These are phyloP conservation scores for Furcasterigmium furcatum DNA, from an alignment of 2,329 filamentous ascomycete genomes.

Conservation along the genomic window DNA sequence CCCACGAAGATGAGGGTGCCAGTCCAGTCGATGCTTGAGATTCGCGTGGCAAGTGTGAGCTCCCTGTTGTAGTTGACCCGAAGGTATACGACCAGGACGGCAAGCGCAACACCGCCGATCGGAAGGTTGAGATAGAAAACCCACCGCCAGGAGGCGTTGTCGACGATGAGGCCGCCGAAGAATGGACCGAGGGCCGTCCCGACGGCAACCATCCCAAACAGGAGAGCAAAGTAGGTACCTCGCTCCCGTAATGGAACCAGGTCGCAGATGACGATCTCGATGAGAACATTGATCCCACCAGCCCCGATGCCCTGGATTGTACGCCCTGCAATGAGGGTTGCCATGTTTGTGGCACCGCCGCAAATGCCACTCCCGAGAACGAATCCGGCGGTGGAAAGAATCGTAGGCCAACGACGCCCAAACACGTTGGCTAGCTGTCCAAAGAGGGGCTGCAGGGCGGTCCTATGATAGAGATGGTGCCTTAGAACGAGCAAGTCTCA, in stretches of 20 bases:
- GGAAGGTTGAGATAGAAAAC: slow-evolving; percentile 40
- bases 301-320: slow-evolving; percentile 36
- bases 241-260: slow-evolving; percentile 43
- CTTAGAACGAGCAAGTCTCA: too few relatives aligned
- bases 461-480: too few relatives aligned
- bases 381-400: slow-evolving; percentile 15
- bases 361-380: slow-evolving; percentile 17
- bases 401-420: slow-evolving; percentile 16
- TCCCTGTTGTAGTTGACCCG: slow-evolving; percentile 14
- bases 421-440: slow-evolving; percentile 20
- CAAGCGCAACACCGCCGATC: slow-evolving; percentile 16
- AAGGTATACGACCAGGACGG: slow-evolving; percentile 17
- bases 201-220: slow-evolving; percentile 25
- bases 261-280: slow-evolving; percentile 31
- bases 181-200: slow-evolving; percentile 29
- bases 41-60: slow-evolving; percentile 6
- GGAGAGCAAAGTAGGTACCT: slow-evolving; percentile 31
- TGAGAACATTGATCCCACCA: slow-evolving; percentile 14
- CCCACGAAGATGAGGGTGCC: slow-evolving; percentile 36
- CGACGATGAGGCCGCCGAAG: slow-evolving; percentile 21
- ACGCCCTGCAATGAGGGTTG: slow-evolving; percentile 39
- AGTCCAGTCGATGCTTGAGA: slow-evolving; percentile 30
- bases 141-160: slow-evolving; percentile 35
- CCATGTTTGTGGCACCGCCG: slow-evolving; percentile 13
- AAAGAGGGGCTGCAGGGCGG: slow-evolving; percentile 16